Evolutionary conservation across 257 asterid genomes (phyloP).

Genomic region (Euphrasia confusa): DNA sequence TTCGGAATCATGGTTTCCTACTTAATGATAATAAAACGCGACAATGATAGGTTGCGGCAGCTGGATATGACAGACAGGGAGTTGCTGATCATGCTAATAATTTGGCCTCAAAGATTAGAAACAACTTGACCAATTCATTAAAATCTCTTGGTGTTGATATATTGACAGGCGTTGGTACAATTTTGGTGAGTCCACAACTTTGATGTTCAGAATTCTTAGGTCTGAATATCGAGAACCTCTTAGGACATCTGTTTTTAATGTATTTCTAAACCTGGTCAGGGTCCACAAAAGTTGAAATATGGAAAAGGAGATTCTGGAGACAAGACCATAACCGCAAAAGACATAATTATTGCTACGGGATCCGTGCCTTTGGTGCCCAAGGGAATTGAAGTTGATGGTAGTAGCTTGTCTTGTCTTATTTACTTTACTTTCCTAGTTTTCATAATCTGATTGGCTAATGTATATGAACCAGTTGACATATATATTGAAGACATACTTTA

Average conservation of each 20-base stretch:
- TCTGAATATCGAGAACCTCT: conserved; percentile 6
- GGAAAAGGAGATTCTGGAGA: conserved; percentile 62
- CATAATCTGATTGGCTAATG: not conserved
- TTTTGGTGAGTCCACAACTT: conserved; percentile 54
- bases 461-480: not conserved
- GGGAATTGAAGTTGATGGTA: conserved; percentile 96
- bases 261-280: conserved; percentile 42
- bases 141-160: conserved; percentile 94
- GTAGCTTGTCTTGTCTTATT: conserved; percentile 31
- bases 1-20: conserved; percentile 14
- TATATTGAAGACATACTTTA: not conserved
- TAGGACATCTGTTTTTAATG: conserved; percentile 7
- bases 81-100: conserved; percentile 94
- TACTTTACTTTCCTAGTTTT: conserved; percentile 18
- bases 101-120: conserved; percentile 83
- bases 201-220: conserved; percentile 12
- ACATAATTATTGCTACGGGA: conserved; percentile 91
- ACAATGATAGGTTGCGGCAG: conserved; percentile 71
- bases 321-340: conserved; percentile 70
- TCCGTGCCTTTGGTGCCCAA: conserved; percentile 88
- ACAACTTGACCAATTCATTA: conserved; percentile 83
- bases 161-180: conserved; percentile 76
- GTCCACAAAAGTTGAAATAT: conserved; percentile 85
- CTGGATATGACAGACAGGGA: conserved; percentile 85
- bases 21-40: conserved; percentile 23